These are phyloP conservation scores for Macrotyloma uniflorum DNA, from an alignment of 306 rosid species.

Conservation along the genomic window DNA sequence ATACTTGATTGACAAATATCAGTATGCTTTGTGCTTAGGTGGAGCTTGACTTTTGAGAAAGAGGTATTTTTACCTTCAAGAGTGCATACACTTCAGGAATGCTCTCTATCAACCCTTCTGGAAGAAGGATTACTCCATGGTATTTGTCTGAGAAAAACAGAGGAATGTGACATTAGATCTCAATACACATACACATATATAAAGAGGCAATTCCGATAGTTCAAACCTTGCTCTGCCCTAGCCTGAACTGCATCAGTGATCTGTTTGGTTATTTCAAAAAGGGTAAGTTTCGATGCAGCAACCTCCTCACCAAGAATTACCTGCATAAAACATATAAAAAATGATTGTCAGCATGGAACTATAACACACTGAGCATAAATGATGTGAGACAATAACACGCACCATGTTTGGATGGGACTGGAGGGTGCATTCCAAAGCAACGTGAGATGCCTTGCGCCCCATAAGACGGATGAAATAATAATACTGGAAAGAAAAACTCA, in stretches of 20 bases:
- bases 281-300: conserved; percentile 93
- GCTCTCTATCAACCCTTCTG: conserved; percentile 98
- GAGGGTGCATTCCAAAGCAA: conserved; percentile 96
- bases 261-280: conserved; percentile 81
- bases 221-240: conserved; percentile 85
- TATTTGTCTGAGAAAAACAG: conserved; percentile 67
- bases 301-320: conserved; percentile 98
- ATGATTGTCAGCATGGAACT: conserved; percentile 10
- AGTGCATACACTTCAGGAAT: conserved; percentile 98
- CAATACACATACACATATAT: background rate
- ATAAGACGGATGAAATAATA: conserved; percentile 95
- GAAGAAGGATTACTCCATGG: conserved; percentile 93
- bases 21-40: background rate
- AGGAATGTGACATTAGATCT: conserved; percentile 29
- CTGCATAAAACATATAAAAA: conserved; percentile 48
- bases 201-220: conserved; percentile 26
- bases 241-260: conserved; percentile 92
- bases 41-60: background rate
- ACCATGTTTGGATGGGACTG: conserved; percentile 99
- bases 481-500: conserved; percentile 58
- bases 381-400: conserved; percentile 32
- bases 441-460: conserved; percentile 98
- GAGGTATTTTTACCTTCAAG: conserved; percentile 60
- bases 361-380: conserved; percentile 8
- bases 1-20: background rate